Conservation (phyloP, 2,329 filamentous ascomycete species). For the Fusarium gaditjirri region DNA sequence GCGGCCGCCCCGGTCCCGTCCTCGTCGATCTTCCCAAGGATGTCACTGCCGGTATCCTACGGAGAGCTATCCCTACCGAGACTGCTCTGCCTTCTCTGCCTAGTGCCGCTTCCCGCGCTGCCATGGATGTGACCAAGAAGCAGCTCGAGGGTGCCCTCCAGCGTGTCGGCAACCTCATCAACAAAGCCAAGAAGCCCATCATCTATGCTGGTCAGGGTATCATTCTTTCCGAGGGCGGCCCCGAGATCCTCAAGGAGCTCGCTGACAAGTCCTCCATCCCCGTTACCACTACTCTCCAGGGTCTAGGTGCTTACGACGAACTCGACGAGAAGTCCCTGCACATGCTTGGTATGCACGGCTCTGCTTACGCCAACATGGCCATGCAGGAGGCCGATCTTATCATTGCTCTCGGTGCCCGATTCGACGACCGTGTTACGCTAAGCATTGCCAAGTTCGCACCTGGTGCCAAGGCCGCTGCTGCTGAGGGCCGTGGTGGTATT, state of each 20-base stretch:
- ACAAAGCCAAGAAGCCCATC: slow-evolving; percentile 90
- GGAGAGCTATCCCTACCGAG: slow-evolving; percentile 82
- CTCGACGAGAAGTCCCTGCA: slow-evolving; percentile 93
- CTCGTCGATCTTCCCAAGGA: slow-evolving; percentile 97
- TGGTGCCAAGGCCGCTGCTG: slow-evolving; percentile 83
- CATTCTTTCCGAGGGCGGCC: slow-evolving; percentile 80
- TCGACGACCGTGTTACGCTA: slow-evolving; percentile 93
- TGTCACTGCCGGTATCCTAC: slow-evolving; percentile 85
- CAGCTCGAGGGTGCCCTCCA: slow-evolving; percentile 79
- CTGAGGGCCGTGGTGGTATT: slow-evolving; percentile 89
- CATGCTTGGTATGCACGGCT: slow-evolving; percentile 99
- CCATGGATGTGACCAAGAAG: slow-evolving; percentile 73
- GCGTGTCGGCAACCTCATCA: slow-evolving; percentile 84
- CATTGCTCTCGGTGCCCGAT: slow-evolving; percentile 91
- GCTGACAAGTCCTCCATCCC: slow-evolving; percentile 91
- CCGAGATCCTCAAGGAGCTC: slow-evolving; percentile 83
- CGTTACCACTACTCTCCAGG: slow-evolving; percentile 95
- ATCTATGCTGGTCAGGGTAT: slow-evolving; percentile 96
- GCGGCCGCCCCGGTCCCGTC: slow-evolving; percentile 91
- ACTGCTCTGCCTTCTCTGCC: slow-evolving; percentile 81
- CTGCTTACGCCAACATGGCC: slow-evolving; percentile 96
- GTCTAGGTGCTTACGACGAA: slow-evolving; percentile 92
- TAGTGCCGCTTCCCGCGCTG: slow-evolving; percentile 85
- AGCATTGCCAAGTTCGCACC: slow-evolving; percentile 89
- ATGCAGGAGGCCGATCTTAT: slow-evolving; percentile 98